Conservation (phyloP, 257 asterid genomes). For the Solanum neorickii region DNA sequence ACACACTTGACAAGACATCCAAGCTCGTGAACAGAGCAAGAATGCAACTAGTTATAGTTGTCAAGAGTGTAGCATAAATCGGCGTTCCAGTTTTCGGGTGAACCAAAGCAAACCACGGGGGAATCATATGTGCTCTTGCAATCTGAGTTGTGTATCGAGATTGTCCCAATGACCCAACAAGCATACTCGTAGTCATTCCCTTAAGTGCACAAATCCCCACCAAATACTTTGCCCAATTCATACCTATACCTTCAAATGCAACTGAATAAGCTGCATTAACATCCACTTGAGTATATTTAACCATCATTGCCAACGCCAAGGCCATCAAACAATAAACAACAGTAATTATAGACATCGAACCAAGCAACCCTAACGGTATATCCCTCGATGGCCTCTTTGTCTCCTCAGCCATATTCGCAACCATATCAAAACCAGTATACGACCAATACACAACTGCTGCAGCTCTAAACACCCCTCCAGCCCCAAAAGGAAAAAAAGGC, state of each 20-base stretch:
- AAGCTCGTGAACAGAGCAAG: conserved; percentile 77
- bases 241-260: conserved; percentile 58
- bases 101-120: conserved; percentile 75
- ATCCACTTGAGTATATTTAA: conserved; percentile 64
- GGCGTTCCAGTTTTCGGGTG: conserved; percentile 91
- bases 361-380: conserved; percentile 73
- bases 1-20: conserved; percentile 72
- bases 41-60: conserved; percentile 59
- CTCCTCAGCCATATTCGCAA: conserved; percentile 96
- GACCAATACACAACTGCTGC: conserved; percentile 96
- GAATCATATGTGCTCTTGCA: conserved; percentile 87
- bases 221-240: conserved; percentile 83
- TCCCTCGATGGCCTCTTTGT: conserved; percentile 78
- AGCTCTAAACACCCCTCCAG: conserved; percentile 63
- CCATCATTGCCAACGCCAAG: conserved; percentile 56
- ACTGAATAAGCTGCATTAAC: conserved; percentile 74
- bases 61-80: conserved; percentile 64
- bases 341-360: conserved; percentile 81
- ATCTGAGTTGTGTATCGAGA: conserved; percentile 96
- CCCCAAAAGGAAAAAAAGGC: conserved; percentile 74
- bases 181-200: conserved; percentile 95
- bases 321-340: conserved; percentile 82
- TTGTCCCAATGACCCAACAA: conserved; percentile 93
- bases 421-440: conserved; percentile 89
- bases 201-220: conserved; percentile 74